Evolutionary conservation across 495 filamentous ascomycete genomes (phyloP).

Genomic region (Daldinia bambusicola): DNA sequence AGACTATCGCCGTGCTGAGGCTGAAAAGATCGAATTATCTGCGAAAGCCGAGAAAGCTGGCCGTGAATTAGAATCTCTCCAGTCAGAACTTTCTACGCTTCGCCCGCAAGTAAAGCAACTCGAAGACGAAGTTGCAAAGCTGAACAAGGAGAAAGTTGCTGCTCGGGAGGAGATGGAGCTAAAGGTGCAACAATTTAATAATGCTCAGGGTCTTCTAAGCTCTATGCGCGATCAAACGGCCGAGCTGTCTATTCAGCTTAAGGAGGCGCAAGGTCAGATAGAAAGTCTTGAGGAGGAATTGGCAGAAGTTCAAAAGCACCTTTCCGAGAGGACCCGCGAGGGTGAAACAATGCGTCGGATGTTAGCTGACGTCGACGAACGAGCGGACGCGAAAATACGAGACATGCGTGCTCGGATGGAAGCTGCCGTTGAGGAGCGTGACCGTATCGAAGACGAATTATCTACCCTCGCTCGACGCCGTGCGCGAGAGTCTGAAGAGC

Average conservation of each 20-base stretch:
- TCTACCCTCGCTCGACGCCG: slow-evolving; percentile 77
- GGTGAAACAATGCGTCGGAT: slow-evolving; percentile 94
- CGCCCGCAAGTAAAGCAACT: slow-evolving; percentile 72
- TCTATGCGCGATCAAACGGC: slow-evolving; percentile 92
- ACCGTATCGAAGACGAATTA: slow-evolving; percentile 90
- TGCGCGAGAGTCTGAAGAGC: slow-evolving; percentile 85
- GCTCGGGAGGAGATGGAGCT: slow-evolving; percentile 84
- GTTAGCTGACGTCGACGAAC: slow-evolving; percentile 84
- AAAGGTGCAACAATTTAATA: slow-evolving; percentile 85
- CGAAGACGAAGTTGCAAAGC: slow-evolving; percentile 73
- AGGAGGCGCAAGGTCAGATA: slow-evolving; percentile 82
- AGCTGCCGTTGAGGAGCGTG: slow-evolving; percentile 86
- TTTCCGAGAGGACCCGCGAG: slow-evolving; percentile 93
- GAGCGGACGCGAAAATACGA: slow-evolving; percentile 79
- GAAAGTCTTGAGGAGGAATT: slow-evolving; percentile 95
- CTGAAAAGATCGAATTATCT: slow-evolving; percentile 77
- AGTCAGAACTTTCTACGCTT: slow-evolving; percentile 73
- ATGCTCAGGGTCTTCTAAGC: slow-evolving; percentile 82
- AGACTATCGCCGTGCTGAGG: slow-evolving; percentile 78
- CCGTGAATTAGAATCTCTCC: slow-evolving; percentile 72
- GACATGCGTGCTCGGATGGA: slow-evolving; percentile 94
- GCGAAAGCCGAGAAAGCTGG: slow-evolving; percentile 74
- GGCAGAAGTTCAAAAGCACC: slow-evolving; percentile 83
- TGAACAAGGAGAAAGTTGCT: slow-evolving; percentile 71
- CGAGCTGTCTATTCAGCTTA: slow-evolving; percentile 92